These are phyloP conservation scores for Amaranthus cruentus DNA, from an alignment of 148 eudicot genomes.

Conservation along the genomic window DNA sequence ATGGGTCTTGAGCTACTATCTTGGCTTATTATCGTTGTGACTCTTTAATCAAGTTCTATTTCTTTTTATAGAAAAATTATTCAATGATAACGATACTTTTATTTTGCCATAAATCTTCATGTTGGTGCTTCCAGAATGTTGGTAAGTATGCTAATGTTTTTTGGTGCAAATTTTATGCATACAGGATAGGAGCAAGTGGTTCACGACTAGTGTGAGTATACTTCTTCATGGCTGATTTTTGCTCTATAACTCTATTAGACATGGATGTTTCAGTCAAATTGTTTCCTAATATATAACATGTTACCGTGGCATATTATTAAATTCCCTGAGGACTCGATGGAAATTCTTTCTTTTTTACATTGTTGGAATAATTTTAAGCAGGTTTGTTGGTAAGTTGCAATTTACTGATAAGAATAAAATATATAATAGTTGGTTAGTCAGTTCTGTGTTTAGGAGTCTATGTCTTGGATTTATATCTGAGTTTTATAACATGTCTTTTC, in stretches of 20 bases:
- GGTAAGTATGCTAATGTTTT: background rate
- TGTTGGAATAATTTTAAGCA: background rate
- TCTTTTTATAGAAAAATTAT: background rate
- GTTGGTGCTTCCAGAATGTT: background rate
- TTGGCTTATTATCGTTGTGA: background rate
- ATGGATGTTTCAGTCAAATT: background rate
- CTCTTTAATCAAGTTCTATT: background rate
- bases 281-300: background rate
- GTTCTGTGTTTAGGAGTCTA: too few relatives aligned
- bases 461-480: too few relatives aligned
- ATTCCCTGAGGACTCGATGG: background rate
- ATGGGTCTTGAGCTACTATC: background rate
- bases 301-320: background rate
- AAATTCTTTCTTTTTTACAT: background rate
- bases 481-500: too few relatives aligned
- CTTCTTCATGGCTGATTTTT: conserved; percentile 8
- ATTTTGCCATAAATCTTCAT: background rate
- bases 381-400: background rate
- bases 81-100: background rate
- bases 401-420: background rate
- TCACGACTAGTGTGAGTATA: conserved; percentile 45
- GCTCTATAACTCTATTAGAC: too few relatives aligned
- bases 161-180: conserved; percentile 13
- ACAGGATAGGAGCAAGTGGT: conserved; percentile 51
- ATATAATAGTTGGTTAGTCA: too few relatives aligned